Conservation (phyloP, 371 early-diverging fungal species). For the Mucor piriformis region DNA sequence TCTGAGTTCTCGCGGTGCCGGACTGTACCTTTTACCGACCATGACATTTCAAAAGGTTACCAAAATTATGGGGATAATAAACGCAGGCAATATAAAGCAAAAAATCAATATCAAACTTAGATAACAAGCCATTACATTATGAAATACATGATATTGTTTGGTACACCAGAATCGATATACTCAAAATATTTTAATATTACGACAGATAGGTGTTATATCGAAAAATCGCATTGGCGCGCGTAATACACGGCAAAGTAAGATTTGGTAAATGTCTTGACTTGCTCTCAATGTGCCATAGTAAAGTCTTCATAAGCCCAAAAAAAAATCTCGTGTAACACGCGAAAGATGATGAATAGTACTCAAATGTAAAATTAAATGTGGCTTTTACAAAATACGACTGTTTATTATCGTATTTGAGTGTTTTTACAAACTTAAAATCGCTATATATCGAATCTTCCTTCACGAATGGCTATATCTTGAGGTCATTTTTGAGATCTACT, state of each 20-base stretch:
- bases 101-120: slow-evolving; percentile 65
- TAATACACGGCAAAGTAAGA: slow-evolving; percentile 19
- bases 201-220: slow-evolving; percentile 56
- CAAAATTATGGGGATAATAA: slow-evolving; percentile 44
- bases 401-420: too few species aligned
- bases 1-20: slow-evolving; percentile 58
- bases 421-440: too few species aligned
- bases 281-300: slow-evolving; percentile 48
- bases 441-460: too few species aligned
- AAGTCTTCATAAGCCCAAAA: too few species aligned
- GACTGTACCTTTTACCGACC: slow-evolving; percentile 21
- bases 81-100: slow-evolving; percentile 63
- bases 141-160: slow-evolving; percentile 49
- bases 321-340: too few species aligned
- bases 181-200: slow-evolving; percentile 66
- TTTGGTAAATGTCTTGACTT: slow-evolving; percentile 10
- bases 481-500: too few species aligned
- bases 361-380: too few species aligned
- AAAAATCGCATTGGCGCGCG: slow-evolving; percentile 39
- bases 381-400: too few species aligned
- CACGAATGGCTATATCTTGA: too few species aligned
- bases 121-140: slow-evolving; percentile 59
- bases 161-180: slow-evolving; percentile 44
- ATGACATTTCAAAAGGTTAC: slow-evolving; percentile 51
- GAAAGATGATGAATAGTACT: too few species aligned